These are phyloP conservation scores for Exophiala calicioides DNA, from an alignment of 2,329 filamentous ascomycete species.

Conservation along the genomic window DNA sequence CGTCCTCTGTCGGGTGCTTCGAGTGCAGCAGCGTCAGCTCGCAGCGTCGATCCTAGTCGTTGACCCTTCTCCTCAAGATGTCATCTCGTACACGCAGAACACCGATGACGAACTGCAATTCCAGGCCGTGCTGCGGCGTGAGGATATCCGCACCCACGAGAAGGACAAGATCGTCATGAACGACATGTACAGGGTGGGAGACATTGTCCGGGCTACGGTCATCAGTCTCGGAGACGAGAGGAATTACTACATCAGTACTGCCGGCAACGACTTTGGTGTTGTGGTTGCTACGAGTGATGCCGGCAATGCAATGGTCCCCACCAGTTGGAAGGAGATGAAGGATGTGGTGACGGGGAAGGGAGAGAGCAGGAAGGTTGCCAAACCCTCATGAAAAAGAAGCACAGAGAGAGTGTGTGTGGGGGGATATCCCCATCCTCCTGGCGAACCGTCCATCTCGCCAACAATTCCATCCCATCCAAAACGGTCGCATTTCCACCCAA, in stretches of 20 bases:
- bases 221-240: constrained; percentile 91
- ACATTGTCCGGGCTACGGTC: constrained; percentile 84
- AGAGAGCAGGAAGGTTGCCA: constrained; percentile 89
- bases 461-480: too few species aligned
- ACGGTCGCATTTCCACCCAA: constrained; percentile 16
- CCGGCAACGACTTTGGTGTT: constrained; percentile 86
- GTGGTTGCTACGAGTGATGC: constrained; percentile 83
- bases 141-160: constrained; percentile 92
- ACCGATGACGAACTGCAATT: constrained; percentile 67
- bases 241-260: constrained; percentile 93
- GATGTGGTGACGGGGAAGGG: constrained; percentile 75
- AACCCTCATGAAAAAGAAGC: constrained; percentile 59
- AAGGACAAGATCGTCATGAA: constrained; percentile 92
- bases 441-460: too few species aligned
- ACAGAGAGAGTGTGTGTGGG: too few species aligned
- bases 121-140: constrained; percentile 79
- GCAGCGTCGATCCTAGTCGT: constrained; percentile 84
- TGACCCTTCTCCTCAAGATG: constrained; percentile 44
- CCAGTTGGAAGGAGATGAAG: constrained; percentile 93
- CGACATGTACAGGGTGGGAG: constrained; percentile 88
- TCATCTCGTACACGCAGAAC: constrained; percentile 35
- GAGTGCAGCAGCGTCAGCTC: constrained; percentile 81
- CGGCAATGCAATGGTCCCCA: constrained; percentile 86
- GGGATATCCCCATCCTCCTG: too few species aligned
- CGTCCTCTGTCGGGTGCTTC: constrained; percentile 81